Evolutionary conservation across 2,329 filamentous ascomycete genomes (phyloP).

Genomic region (Fusarium denticulatum): DNA sequence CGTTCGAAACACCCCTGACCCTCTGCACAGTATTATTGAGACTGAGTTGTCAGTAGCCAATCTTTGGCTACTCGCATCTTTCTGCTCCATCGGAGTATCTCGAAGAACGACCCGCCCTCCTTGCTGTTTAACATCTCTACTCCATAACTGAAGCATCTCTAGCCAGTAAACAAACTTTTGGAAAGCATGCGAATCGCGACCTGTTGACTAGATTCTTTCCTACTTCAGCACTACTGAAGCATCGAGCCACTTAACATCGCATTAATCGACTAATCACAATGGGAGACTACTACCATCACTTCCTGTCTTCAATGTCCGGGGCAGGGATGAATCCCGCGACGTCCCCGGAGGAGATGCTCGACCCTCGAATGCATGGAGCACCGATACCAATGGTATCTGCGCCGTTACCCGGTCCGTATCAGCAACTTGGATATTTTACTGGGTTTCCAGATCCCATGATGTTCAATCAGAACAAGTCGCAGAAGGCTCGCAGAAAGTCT

Average conservation of each 20-base stretch:
- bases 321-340: constrained; percentile 51
- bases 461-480: constrained; percentile 59
- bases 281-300: constrained; percentile 67
- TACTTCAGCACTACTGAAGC: constrained; percentile 18
- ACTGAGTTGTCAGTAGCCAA: neutral
- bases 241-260: constrained; percentile 1
- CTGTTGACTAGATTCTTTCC: constrained; percentile 1
- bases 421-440: constrained; percentile 60
- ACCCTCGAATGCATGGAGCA: constrained; percentile 49
- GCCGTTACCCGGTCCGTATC: constrained; percentile 56
- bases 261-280: constrained; percentile 48
- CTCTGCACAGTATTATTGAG: constrained; percentile 1
- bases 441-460: constrained; percentile 61
- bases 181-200: constrained; percentile 39
- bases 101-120: constrained; percentile 6
- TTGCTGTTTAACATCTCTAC: constrained; percentile 5
- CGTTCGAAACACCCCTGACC: constrained; percentile 18
- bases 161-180: constrained; percentile 12
- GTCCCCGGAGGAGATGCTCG: constrained; percentile 54
- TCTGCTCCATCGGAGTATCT: constrained; percentile 8
- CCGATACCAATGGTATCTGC: constrained; percentile 44
- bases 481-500: constrained; percentile 63
- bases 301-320: constrained; percentile 63
- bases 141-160: constrained; percentile 1
- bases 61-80: constrained; percentile 11